These are phyloP conservation scores for Collybia nuda DNA, from an alignment of 768 basidiomycete species.

Conservation along the genomic window DNA sequence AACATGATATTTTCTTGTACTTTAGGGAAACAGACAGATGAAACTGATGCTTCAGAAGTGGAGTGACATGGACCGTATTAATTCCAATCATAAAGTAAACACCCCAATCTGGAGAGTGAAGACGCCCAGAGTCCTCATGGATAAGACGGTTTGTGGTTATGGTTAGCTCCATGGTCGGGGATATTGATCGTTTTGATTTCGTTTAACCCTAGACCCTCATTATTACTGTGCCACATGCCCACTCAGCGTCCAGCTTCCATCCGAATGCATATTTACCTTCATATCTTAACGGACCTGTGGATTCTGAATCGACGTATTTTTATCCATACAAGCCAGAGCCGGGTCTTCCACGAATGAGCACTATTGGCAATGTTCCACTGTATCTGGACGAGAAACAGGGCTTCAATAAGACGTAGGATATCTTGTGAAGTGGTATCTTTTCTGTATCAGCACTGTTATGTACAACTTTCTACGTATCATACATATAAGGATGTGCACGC, in stretches of 20 bases:
- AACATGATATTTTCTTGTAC: not conserved
- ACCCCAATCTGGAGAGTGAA: slow-evolving; percentile 38
- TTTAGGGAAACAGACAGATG: slow-evolving; percentile 41
- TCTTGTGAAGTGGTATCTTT: not conserved
- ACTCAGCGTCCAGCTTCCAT: slow-evolving; percentile 35
- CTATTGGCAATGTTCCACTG: slow-evolving; percentile 39
- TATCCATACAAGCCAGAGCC: slow-evolving; percentile 21
- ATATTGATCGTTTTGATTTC: not conserved
- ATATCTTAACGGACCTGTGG: slow-evolving; percentile 37
- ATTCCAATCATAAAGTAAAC: slow-evolving; percentile 11
- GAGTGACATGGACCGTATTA: slow-evolving; percentile 34
- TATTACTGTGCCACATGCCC: slow-evolving; percentile 34
- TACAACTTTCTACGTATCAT: too few relatives aligned
- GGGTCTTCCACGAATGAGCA: slow-evolving; percentile 27
- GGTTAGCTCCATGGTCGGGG: not conserved
- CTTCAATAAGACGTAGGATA: slow-evolving; percentile 2
- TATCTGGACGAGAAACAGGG: slow-evolving; percentile 36
- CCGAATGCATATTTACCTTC: slow-evolving; percentile 42
- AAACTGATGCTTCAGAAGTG: slow-evolving; percentile 35
- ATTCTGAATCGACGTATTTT: slow-evolving; percentile 29
- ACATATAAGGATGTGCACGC: too few relatives aligned
- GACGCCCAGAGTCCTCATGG: slow-evolving; percentile 37
- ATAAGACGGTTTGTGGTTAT: slow-evolving; percentile 28
- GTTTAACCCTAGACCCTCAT: slow-evolving; percentile 34
- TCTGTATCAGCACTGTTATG: too few relatives aligned